A percentile compares a stretch with the other conserved stretches of the same genome.
Conservation (phyloP, 345 rosid species). For the Populus davidiana region DNA sequence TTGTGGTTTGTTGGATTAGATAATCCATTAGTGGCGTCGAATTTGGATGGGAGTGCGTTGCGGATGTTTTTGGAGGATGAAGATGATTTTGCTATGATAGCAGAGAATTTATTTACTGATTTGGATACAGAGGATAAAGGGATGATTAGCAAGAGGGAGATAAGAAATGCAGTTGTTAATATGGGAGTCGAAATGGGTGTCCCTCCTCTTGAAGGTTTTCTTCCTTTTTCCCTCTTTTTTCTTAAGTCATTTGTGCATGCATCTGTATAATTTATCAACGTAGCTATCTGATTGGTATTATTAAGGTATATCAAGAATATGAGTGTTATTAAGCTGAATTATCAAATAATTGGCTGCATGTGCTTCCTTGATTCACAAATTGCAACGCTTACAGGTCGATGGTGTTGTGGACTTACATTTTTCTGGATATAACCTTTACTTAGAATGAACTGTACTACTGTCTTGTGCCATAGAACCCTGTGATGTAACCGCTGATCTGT, state of each 20-base stretch:
- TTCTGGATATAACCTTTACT: not conserved
- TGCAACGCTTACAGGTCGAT: not conserved
- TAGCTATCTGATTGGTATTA: not conserved
- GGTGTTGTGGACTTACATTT: not conserved
- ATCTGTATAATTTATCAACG: not conserved
- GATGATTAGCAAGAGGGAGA: conserved; percentile 61
- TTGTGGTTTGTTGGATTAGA: conserved; percentile 27
- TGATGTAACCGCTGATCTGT: not conserved
- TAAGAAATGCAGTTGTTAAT: conserved; percentile 53
- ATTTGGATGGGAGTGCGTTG: conserved; percentile 67
- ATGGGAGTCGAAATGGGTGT: conserved; percentile 92
- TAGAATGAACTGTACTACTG: not conserved
- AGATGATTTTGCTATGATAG: conserved; percentile 93
- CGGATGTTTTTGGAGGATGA: conserved; percentile 68
- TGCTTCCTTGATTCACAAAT: not conserved
- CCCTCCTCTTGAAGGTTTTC: conserved; percentile 75
- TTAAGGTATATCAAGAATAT: not conserved
- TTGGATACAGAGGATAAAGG: conserved; percentile 79
- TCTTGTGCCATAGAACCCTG: not conserved
- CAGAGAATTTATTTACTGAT: conserved; percentile 83
- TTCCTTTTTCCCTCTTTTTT: not conserved
- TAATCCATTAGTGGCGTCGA: conserved; percentile 58
- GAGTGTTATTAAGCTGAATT: not conserved
- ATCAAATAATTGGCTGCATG: not conserved
- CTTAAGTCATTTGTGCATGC: not conserved